Evolutionary conservation across 768 basidiomycete species (phyloP), one percentile per base, ranked within the genome.

Genomic region (Cystobasidium onofrii): DNA sequence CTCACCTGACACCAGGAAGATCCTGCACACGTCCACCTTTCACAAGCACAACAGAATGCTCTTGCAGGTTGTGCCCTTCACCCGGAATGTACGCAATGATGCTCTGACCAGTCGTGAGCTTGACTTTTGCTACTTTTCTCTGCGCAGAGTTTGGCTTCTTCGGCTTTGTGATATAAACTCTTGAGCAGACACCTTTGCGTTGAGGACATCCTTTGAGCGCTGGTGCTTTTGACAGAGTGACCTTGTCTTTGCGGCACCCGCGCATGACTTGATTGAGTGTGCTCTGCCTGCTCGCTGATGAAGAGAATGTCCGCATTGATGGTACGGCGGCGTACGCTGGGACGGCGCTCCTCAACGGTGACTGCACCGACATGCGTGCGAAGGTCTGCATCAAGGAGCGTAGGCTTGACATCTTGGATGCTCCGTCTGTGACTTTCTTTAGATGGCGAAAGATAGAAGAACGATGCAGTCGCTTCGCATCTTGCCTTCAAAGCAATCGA

Each of bases 111-210:
- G 88, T 92, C 25, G 88, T 86, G 71, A 99, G 84, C 83, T 95
- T 95, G 77, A 99, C 88, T 78, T 91, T 86, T 54, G 93, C 93
- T 72, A 98, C 91, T 83, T 97, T 98, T 75, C 96, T 91, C 80
- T 96, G 92, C 43, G 94, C 94, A 13, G 95, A 98, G 82, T 99
- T 99, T 76, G 96, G 96, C 80, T 99, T 99, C 84, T 92, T 96
- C 27, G 96, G 96, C 78, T 88, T 90, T 76, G 86, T 86, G 65
- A 88, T 90, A 79, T 82, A 83, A 15, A 84, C 82, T 76, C 88
- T 87, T 46, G 89, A 87, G 81, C 91, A 91, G 74, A 99, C 93
- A 60, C 91, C 96, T 80, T 96, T 96, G 78, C 87, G 87, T 83
- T 97, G 94, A 7, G 90, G 90, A 79, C 86, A 88, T 29, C 81